Evolutionary conservation across 192 early-diverging fungal species (phyloP).

Genomic region (Linnemannia elongata): DNA sequence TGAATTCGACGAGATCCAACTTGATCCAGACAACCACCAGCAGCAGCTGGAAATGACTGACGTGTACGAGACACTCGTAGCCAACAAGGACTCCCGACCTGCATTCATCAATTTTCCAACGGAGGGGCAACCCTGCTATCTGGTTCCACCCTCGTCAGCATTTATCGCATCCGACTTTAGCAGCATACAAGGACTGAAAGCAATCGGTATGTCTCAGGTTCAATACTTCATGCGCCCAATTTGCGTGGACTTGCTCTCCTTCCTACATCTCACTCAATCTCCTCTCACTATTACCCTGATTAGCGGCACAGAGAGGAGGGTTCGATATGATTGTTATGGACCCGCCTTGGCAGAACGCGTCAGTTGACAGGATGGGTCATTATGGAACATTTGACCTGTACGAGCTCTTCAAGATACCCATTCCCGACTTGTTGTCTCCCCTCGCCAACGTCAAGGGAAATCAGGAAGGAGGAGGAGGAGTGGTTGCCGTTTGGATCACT

Average conservation of each 20-base stretch:
- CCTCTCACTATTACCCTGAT: not conserved
- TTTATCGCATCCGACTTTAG: constrained; percentile 54
- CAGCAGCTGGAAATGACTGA: constrained; percentile 24
- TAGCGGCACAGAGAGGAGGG: constrained; percentile 43
- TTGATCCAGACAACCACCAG: not conserved
- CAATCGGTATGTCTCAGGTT: constrained; percentile 19
- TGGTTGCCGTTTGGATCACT: constrained; percentile 80
- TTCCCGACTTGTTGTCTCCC: constrained; percentile 56
- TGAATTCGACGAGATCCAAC: constrained; percentile 5
- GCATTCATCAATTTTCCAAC: constrained; percentile 9
- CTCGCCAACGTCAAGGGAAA: not conserved
- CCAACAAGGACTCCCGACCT: constrained; percentile 4
- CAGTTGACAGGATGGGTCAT: constrained; percentile 63
- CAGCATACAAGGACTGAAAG: constrained; percentile 37
- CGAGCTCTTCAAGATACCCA: constrained; percentile 73
- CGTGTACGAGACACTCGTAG: constrained; percentile 26
- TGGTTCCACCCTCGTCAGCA: constrained; percentile 48
- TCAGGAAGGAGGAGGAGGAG: not conserved
- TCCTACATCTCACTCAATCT: not conserved
- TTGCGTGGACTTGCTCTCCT: not conserved
- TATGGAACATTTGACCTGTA: constrained; percentile 75
- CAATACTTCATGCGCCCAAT: not conserved
- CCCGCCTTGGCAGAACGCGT: constrained; percentile 78
- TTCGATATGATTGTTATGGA: constrained; percentile 71
- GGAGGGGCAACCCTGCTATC: constrained; percentile 27